Conservation (phyloP, 805 yeast species). For the Brettanomyces anomalus region DNA sequence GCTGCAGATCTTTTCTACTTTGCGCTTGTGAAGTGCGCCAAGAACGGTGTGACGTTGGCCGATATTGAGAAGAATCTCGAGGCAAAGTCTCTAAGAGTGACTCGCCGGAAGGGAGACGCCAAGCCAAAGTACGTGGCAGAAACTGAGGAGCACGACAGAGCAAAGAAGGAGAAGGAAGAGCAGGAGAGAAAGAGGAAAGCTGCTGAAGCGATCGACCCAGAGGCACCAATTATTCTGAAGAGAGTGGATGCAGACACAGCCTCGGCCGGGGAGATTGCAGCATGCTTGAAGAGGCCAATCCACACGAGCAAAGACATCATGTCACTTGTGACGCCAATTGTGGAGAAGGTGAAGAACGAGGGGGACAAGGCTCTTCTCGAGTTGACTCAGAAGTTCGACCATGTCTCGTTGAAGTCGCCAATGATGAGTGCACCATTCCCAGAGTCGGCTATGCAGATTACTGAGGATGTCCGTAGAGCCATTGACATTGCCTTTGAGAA, state of each 20-base stretch:
- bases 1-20: slow-evolving; percentile 80
- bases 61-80: slow-evolving; percentile 84
- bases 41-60: slow-evolving; percentile 67
- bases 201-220: slow-evolving; percentile 16
- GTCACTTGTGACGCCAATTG: slow-evolving; percentile 86
- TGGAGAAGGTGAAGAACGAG: slow-evolving; percentile 59
- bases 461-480: slow-evolving; percentile 70
- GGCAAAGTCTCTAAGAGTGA: slow-evolving; percentile 73
- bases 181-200: slow-evolving; percentile 10
- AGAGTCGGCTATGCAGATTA: slow-evolving; percentile 57
- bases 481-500: slow-evolving; percentile 85
- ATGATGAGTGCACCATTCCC: slow-evolving; percentile 86
- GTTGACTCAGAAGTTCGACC: slow-evolving; percentile 85
- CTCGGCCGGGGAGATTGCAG: slow-evolving; percentile 36
- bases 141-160: slow-evolving; percentile 9
- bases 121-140: slow-evolving; percentile 60
- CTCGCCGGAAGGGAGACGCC: slow-evolving; percentile 94
- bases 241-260: slow-evolving; percentile 36
- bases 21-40: slow-evolving; percentile 43
- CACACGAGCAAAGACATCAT: slow-evolving; percentile 89
- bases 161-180: slow-evolving; percentile 6
- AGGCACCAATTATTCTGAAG: slow-evolving; percentile 40
- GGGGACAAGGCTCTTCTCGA: slow-evolving; percentile 91
- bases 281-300: slow-evolving; percentile 84
- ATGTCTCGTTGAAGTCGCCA: slow-evolving; percentile 63